These are phyloP conservation scores for Xylaria nigripes DNA, from an alignment of 495 filamentous ascomycete species.

Conservation along the genomic window DNA sequence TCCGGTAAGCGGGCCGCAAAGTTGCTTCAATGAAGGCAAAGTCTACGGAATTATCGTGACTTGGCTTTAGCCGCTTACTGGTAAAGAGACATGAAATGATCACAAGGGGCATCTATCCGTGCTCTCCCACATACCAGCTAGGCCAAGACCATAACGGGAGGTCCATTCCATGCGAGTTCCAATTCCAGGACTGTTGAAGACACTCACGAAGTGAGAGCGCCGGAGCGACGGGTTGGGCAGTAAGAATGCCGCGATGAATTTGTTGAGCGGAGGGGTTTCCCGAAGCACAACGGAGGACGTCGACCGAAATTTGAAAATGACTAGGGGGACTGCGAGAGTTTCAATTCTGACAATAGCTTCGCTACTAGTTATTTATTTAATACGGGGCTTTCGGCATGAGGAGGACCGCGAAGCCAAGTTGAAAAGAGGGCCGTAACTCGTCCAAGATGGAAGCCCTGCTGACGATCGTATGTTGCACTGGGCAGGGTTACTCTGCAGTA, in stretches of 20 bases:
- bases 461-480: background rate
- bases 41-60: background rate
- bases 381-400: background rate
- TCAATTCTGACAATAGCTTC: background rate
- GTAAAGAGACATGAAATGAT: background rate
- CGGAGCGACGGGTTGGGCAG: background rate
- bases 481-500: slow-evolving; percentile 12
- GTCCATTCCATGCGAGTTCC: background rate
- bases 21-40: slow-evolving; percentile 1
- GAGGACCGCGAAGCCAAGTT: background rate
- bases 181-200: background rate
- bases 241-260: background rate
- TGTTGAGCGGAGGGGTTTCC: slow-evolving; percentile 11
- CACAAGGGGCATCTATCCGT: background rate
- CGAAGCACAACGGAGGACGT: slow-evolving; percentile 6
- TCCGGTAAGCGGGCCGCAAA: slow-evolving; percentile 9
- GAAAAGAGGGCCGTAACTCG: background rate
- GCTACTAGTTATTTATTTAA: background rate
- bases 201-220: background rate
- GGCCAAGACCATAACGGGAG: slow-evolving; percentile 1
- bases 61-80: background rate
- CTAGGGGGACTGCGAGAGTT: background rate
- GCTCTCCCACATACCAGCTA: background rate
- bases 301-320: slow-evolving; percentile 9
- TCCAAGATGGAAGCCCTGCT: background rate